These are phyloP conservation scores for Marasmius sp. DNA, from an alignment of 1,284 basidiomycete genomes.

Conservation along the genomic window DNA sequence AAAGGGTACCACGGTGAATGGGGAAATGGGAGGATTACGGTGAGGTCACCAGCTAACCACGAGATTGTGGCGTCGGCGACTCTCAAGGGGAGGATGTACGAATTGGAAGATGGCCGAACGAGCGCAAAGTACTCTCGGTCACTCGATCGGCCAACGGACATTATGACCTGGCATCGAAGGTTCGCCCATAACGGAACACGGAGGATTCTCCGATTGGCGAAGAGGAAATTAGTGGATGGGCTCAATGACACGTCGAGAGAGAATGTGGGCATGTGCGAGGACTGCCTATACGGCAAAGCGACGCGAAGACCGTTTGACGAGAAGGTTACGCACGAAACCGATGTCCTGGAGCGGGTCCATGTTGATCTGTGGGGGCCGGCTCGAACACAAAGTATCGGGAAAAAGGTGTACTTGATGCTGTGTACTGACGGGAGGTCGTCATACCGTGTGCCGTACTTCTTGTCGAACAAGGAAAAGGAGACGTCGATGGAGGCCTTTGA, in stretches of 20 bases:
- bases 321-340: not conserved
- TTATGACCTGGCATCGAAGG: not conserved
- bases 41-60: not conserved
- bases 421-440: not conserved
- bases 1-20: not conserved
- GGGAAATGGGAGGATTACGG: not conserved
- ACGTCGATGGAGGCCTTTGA: not conserved
- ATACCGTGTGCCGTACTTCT: not conserved
- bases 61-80: not conserved
- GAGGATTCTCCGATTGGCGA: not conserved
- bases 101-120: not conserved
- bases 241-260: not conserved
- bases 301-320: not conserved
- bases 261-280: too few species aligned
- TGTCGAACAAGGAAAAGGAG: not conserved
- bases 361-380: constrained; percentile 5
- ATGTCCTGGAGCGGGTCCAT: not conserved
- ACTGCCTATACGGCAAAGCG: not conserved
- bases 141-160: not conserved
- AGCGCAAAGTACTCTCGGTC: not conserved
- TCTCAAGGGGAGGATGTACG: not conserved
- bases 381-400: not conserved
- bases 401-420: not conserved
- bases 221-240: not conserved
- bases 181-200: not conserved